A percentile compares a stretch with the other conserved stretches of the same genome.
Conservation (phyloP, 306 rosid genomes). For the Cucurbita argyrosperma region DNA sequence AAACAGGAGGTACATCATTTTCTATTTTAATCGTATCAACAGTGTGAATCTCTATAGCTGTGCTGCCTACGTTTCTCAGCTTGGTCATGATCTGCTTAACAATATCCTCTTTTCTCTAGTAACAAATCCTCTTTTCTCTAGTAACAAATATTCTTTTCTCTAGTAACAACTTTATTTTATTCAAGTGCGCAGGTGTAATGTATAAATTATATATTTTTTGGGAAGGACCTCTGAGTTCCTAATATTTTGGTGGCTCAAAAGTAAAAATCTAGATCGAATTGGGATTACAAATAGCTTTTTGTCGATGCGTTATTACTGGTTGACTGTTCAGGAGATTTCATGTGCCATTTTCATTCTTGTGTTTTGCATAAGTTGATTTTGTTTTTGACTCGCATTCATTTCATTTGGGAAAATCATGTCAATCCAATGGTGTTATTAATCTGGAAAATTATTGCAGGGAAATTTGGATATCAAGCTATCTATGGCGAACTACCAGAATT, state of each 20-base stretch:
- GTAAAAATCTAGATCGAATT: not conserved
- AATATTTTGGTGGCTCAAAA: not conserved
- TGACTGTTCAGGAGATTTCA: not conserved
- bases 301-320: not conserved
- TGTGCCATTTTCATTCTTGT: not conserved
- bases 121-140: not conserved
- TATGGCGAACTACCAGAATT: constrained; percentile 61
- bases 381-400: not conserved
- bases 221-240: not conserved
- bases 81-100: not conserved
- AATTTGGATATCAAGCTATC: constrained; percentile 52
- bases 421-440: not conserved
- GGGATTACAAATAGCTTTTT: too few species aligned
- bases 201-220: not conserved
- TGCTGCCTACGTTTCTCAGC: not conserved
- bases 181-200: not conserved
- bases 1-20: constrained; percentile 43
- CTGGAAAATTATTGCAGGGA: constrained; percentile 27
- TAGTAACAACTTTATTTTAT: not conserved
- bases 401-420: not conserved
- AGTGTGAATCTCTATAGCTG: not conserved
- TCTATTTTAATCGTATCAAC: not conserved
- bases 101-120: not conserved
- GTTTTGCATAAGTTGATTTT: not conserved
- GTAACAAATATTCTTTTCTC: not conserved